phyloP scores from a whole-genome alignment of 2,329 filamentous ascomycete genomes.

The Beauveria sp. region DNA sequence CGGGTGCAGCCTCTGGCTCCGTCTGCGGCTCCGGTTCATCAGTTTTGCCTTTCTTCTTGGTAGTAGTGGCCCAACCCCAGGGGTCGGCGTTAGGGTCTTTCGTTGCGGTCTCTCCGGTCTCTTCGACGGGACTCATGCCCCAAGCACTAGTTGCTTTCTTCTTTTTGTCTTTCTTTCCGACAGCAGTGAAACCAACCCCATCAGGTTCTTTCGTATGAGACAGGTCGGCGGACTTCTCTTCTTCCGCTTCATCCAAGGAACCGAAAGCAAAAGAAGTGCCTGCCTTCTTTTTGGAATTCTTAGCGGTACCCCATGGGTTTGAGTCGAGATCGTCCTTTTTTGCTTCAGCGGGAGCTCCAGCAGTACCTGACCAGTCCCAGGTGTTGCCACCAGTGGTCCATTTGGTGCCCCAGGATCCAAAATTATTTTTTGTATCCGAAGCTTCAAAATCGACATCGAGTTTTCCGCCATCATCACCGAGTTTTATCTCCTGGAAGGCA shows the following conservation, averaged over 20 bases:
- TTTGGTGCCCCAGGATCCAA: slow-evolving; percentile 53
- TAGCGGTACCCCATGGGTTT: slow-evolving; percentile 43
- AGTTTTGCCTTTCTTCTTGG: slow-evolving; percentile 35
- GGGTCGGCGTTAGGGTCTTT: slow-evolving; percentile 23
- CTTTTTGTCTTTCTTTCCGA: slow-evolving; percentile 35
- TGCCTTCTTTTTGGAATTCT: slow-evolving; percentile 44
- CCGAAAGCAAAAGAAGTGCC: slow-evolving; percentile 41
- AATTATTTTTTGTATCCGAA: slow-evolving; percentile 32
- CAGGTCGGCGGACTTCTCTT: slow-evolving; percentile 26
- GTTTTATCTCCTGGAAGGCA: slow-evolving; percentile 59
- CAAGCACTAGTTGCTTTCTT: slow-evolving; percentile 29
- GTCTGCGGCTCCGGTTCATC: slow-evolving; percentile 18
- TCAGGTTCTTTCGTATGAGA: slow-evolving; percentile 26
- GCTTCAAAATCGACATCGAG: slow-evolving; percentile 47
- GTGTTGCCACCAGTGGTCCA: slow-evolving; percentile 48
- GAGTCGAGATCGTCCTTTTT: slow-evolving; percentile 36
- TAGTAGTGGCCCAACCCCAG: slow-evolving; percentile 31
- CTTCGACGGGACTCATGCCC: slow-evolving; percentile 27
- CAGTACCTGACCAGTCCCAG: slow-evolving; percentile 35
- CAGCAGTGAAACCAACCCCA: slow-evolving; percentile 22
- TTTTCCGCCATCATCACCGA: slow-evolving; percentile 53
- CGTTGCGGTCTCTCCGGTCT: slow-evolving; percentile 22
- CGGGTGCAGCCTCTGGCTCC: slow-evolving; percentile 17
- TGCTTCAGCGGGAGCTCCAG: slow-evolving; percentile 25
- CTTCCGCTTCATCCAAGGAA: slow-evolving; percentile 31